Base-by-base conservation (phyloP, 2,329 filamentous ascomycete genomes). In the Alternaria ventricosa region DNA sequence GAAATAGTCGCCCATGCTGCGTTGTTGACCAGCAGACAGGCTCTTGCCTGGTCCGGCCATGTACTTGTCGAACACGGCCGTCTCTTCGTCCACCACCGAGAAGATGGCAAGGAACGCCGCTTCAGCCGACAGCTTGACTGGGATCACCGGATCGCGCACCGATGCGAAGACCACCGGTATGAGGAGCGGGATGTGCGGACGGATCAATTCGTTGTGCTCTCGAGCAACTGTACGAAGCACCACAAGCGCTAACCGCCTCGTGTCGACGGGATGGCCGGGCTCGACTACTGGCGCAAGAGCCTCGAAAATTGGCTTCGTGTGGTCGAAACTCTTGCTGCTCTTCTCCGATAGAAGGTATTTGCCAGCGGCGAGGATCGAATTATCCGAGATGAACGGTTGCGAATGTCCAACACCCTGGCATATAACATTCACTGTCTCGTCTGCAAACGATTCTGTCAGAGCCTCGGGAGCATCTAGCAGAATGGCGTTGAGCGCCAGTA, bases 1-100 rank as follows among this genome's bases (percentile, higher is more conserved):
- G 84, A 98, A 98, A 83, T 99, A 99, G 79, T 99, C 96, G 63
- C 90, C 87, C 91, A 99, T 97, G 79, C 91, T 94, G 71, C 95
- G 87, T 86, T 96, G 96, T 18, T 89, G 89, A 44, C 88, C 90
- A 0, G 92, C 82, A 9, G 89, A 85, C 63, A 97, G 81, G 4
- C 88, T 87, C 55, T 87, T 87, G 6, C 83, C 85, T 1, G 90
- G 85, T 0, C 89, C 89, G 10, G 87, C 85, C 84, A 97, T 90
- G 81, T 94, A 98, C 82, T 94, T 94, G 72, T 97, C 94, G 78
- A 97, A 98, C 20, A 97, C 89, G 66, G 88, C 90, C 63, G 85
- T 87, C 76, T 97, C 96, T 67, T 94, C 91, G 47, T 97, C 93
- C 1, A 94, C 93, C 1, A 98, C 94, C 46, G 88, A 89, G 83